Conservation (phyloP, 1,139 yeast species). For the Meyerozyma sp. region DNA sequence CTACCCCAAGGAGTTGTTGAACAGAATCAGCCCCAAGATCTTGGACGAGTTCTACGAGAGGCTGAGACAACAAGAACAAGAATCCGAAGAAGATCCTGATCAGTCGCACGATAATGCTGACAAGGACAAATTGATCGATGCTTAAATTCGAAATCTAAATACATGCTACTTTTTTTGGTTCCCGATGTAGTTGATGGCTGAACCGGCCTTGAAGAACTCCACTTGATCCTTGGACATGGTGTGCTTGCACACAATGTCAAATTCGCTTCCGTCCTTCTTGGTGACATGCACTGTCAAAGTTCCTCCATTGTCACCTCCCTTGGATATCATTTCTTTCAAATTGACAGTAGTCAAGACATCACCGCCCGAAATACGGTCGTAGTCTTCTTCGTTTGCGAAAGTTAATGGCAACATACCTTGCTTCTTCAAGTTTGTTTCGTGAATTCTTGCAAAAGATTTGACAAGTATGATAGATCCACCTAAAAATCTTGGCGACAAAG, state of each 20-base stretch:
- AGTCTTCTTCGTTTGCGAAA: constrained; percentile 83
- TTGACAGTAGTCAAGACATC: constrained; percentile 78
- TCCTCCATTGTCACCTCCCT: constrained; percentile 87
- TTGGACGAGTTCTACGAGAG: constrained; percentile 92
- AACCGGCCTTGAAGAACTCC: constrained; percentile 94
- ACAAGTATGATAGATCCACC: constrained; percentile 88
- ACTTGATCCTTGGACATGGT: constrained; percentile 96
- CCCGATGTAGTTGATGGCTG: constrained; percentile 92
- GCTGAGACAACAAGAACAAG: constrained; percentile 58
- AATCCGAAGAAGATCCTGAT: constrained; percentile 37
- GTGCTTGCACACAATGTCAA: constrained; percentile 75
- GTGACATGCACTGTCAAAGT: constrained; percentile 64
- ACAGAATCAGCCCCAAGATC: constrained; percentile 97
- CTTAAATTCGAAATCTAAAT: constrained; percentile 21
- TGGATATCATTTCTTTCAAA: constrained; percentile 70
- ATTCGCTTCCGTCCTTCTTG: constrained; percentile 64
- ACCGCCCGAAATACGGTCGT: constrained; percentile 71
- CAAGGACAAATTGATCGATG: constrained; percentile 45
- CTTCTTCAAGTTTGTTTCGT: constrained; percentile 49
- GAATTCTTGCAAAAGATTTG: constrained; percentile 94
- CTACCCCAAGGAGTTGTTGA: constrained; percentile 97
- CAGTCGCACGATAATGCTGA: constrained; percentile 28
- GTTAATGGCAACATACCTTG: constrained; percentile 96
- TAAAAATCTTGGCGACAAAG: constrained; percentile 87
- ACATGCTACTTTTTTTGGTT: constrained; percentile 22